phyloP scores from a whole-genome alignment of 768 basidiomycete species.

The Neoboletus subvelutipes region DNA sequence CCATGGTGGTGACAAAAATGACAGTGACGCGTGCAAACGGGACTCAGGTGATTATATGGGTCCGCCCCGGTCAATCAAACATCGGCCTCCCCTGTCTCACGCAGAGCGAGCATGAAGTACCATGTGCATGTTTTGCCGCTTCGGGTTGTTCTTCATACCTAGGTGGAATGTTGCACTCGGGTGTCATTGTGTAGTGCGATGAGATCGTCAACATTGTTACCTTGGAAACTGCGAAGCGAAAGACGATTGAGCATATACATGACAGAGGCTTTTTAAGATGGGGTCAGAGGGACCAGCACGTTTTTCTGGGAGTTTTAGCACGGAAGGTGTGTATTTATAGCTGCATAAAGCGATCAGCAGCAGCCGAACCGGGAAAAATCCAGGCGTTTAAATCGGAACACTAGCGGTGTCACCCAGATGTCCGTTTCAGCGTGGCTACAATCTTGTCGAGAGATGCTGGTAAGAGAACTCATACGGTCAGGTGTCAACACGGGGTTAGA shows the following conservation, averaged over 20 bases:
- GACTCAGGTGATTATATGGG: not conserved
- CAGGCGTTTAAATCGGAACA: not conserved
- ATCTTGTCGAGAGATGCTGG: not conserved
- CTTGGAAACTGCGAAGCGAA: conserved; percentile 21
- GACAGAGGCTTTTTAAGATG: not conserved
- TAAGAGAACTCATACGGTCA: not conserved
- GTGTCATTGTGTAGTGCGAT: conserved; percentile 24
- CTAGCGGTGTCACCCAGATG: no score
- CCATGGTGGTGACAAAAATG: conserved; percentile 22
- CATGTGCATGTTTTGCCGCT: conserved; percentile 13
- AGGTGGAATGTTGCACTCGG: conserved; percentile 21
- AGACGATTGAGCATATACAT: conserved; percentile 22
- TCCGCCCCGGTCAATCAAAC: fast-evolving
- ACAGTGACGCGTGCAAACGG: conserved; percentile 7
- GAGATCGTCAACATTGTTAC: conserved; percentile 17
- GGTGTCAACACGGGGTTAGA: conserved; percentile 1
- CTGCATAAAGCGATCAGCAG: not conserved
- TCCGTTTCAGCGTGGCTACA: not conserved
- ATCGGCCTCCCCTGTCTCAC: conserved; percentile 35
- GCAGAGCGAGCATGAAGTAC: conserved; percentile 21
- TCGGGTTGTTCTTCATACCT: conserved; percentile 15
- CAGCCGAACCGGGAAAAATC: not conserved
- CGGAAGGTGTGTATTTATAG: not conserved
- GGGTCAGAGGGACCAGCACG: not conserved
- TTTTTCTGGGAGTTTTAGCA: not conserved